Evolutionary conservation across 176 grass and related monocot species (phyloP), one percentile per base, ranked within the genome.

Genomic region (Oryza meyeriana): DNA sequence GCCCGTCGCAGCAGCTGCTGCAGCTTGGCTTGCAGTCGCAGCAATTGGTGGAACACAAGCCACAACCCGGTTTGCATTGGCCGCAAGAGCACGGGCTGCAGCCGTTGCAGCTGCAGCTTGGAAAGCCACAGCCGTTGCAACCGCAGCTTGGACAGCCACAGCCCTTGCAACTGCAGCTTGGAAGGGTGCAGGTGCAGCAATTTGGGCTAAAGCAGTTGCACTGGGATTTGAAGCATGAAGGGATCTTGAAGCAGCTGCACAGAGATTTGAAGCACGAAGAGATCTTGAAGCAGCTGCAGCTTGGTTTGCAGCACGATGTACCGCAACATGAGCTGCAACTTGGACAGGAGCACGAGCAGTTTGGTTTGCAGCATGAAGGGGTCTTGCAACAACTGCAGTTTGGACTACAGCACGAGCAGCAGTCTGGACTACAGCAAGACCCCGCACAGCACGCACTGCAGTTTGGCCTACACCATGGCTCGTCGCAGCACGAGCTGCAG

Each of bases 401-500:
- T 2, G 45, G 74, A 22, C 8, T 36, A 24, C 86, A 88, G 52
- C 64, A 71, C 16, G 78, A 70, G 5, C 42, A 44, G 45, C 67
- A 47, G 3, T 33, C 27, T 5, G 77, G 83, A 1, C 32, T 69
- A 36, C 83, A 92, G 82, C 82, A 85, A 0, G 83, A 10, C 31
- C 17, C 34, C 42, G 45, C 12, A 33, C 32, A 66, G 33, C 76
- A 79, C 0, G 77, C 66, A 7, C 74, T 5, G 48, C 75, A 79
- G 8, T 59, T 55, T 12, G 57, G 41, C 25, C 73, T 66, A 40
- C 75, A 79, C 34, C 48, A 78, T 13, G 58, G 30, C 31, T 84
- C 64, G 22, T 83, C 69, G 26, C 70, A 74, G 24, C 80, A 77
- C 32, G 63, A 74, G 71, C 89, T 83, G 79, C 87, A 90, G 20